Conservation (phyloP, 441 rosid species). For the Gossypium trilobum region DNA sequence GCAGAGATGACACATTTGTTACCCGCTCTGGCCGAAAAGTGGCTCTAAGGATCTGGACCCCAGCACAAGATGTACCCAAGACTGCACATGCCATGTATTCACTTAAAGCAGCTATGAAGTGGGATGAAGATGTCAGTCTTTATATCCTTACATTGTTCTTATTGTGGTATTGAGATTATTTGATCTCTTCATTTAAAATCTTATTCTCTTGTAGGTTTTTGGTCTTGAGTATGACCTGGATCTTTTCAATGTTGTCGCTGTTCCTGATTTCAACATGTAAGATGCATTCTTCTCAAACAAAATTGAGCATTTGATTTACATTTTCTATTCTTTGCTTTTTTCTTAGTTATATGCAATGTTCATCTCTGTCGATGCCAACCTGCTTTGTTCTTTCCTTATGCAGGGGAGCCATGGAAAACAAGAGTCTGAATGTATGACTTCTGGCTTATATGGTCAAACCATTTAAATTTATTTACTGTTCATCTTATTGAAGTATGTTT, state of each 20-base stretch:
- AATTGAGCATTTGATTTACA: not conserved
- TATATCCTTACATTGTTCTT: conserved; percentile 9
- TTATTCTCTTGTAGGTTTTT: conserved; percentile 50
- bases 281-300: conserved; percentile 20
- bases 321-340: conserved; percentile 7
- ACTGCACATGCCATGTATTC: conserved; percentile 98
- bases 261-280: conserved; percentile 95
- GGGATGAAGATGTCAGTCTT: conserved; percentile 90
- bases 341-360: not conserved
- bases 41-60: conserved; percentile 82
- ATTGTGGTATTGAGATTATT: not conserved
- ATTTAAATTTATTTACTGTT: not conserved
- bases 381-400: conserved; percentile 11
- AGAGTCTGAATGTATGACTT: conserved; percentile 76
- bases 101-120: conserved; percentile 93
- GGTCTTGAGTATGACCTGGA: conserved; percentile 97
- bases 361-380: not conserved
- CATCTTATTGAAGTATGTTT: conserved; percentile 15
- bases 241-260: conserved; percentile 94
- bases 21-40: conserved; percentile 83
- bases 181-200: conserved; percentile 14
- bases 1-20: conserved; percentile 76
- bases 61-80: conserved; percentile 83
- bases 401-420: conserved; percentile 99
- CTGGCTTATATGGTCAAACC: conserved; percentile 10